Evolutionary conservation across 2,329 filamentous ascomycete species (phyloP).

Genomic region (Rhinocladiella mackenziei): DNA sequence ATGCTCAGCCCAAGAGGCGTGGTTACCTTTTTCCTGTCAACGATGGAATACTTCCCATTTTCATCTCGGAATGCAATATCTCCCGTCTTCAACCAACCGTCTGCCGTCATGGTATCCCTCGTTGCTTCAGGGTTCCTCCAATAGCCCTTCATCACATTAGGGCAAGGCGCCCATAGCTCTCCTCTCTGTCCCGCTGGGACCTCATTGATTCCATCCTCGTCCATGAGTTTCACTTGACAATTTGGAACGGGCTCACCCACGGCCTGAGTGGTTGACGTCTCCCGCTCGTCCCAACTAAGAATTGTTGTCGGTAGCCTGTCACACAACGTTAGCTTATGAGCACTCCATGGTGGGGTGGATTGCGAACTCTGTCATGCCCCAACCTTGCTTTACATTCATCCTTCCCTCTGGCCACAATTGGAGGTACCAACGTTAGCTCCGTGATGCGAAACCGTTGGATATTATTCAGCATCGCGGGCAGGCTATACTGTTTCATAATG

Average conservation of each 20-base stretch:
- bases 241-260: slow-evolving; percentile 70
- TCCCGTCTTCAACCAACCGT: slow-evolving; percentile 58
- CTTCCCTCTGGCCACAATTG: slow-evolving; percentile 39
- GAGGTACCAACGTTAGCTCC: slow-evolving; percentile 48
- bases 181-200: slow-evolving; percentile 1
- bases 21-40: slow-evolving; percentile 59
- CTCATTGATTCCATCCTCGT: slow-evolving; percentile 44
- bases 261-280: slow-evolving; percentile 42
- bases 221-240: slow-evolving; percentile 63
- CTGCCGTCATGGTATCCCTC: slow-evolving; percentile 45
- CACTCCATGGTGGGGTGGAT: slow-evolving; percentile 62
- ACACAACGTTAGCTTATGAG: too few species aligned
- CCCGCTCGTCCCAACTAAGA: slow-evolving; percentile 59
- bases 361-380: slow-evolving; percentile 83
- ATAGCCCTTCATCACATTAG: slow-evolving; percentile 57
- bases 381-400: slow-evolving; percentile 55
- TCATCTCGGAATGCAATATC: slow-evolving; percentile 50
- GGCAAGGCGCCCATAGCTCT: slow-evolving; percentile 53
- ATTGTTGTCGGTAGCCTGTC: too few species aligned
- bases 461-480: slow-evolving; percentile 38
- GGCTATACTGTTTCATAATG: slow-evolving; percentile 45
- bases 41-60: slow-evolving; percentile 48
- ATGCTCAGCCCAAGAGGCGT: neutral
- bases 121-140: slow-evolving; percentile 56
- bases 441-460: slow-evolving; percentile 44